Conservation (phyloP, 2,329 filamentous ascomycete genomes). For the Aureobasidium zeae region DNA sequence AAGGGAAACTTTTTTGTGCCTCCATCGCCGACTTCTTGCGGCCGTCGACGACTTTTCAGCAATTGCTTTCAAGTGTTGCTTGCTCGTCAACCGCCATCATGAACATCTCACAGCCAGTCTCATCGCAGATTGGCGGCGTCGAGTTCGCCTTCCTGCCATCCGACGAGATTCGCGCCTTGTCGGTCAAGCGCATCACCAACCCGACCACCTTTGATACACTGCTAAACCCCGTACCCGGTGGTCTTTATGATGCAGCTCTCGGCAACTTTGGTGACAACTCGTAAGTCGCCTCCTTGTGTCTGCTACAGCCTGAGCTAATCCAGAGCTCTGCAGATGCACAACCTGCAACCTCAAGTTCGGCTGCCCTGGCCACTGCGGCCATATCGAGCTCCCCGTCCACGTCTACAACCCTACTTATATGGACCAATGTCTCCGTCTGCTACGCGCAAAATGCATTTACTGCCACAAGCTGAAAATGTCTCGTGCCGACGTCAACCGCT, state of each 20-base stretch:
- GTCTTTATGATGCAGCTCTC: conserved; percentile 84
- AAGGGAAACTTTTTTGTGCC: conserved; percentile 10
- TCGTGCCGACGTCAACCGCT: conserved; percentile 66
- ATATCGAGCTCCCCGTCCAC: conserved; percentile 86
- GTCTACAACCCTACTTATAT: conserved; percentile 97
- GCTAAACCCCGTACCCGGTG: conserved; percentile 78
- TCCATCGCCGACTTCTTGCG: conserved; percentile 8
- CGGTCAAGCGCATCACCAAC: conserved; percentile 89
- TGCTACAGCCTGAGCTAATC: conserved; percentile 15
- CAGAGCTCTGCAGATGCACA: conserved; percentile 56
- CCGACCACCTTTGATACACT: conserved; percentile 89
- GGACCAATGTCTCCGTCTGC: conserved; percentile 76
- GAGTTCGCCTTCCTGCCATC: conserved; percentile 80
- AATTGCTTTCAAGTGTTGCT: conserved; percentile 16
- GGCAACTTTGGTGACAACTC: conserved; percentile 79
- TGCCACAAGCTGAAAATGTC: conserved; percentile 78
- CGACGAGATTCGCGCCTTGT: conserved; percentile 77
- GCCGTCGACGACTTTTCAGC: conserved; percentile 3
- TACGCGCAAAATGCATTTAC: conserved; percentile 82
- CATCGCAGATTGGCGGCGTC: conserved; percentile 74
- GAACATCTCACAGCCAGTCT: conserved; percentile 59
- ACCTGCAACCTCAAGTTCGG: conserved; percentile 80
- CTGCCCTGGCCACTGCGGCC: conserved; percentile 88
- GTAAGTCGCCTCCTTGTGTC: conserved; percentile 43
- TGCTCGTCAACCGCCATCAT: conserved; percentile 20